Evolutionary conservation across 495 filamentous ascomycete species (phyloP), one percentile per base, ranked within the genome.

Genomic region (Aspergillus saccharolyticus): DNA sequence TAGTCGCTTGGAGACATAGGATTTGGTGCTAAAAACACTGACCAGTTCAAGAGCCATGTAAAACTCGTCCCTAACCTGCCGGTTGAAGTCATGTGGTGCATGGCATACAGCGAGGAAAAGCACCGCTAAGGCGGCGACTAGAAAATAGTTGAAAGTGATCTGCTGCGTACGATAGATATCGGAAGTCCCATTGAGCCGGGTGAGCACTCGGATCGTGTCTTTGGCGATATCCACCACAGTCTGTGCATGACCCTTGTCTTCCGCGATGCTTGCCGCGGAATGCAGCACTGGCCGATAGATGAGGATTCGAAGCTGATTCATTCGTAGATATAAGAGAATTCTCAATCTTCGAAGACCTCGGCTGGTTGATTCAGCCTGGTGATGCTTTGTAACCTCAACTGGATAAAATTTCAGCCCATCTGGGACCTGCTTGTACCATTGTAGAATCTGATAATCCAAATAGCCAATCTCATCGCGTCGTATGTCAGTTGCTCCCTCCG

Each of bases 101-200:
- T 96, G 90, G 15, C 85, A 89, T 2, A 89, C 88, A 0, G 90
- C 89, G 0, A 96, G 82, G 67, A 94, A 91, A 8, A 96, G 76
- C 2, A 93, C 89, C 0, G 88, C 87, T 22, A 96, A 78, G 10
- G 89, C 85, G 9, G 88, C 86, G 12, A 90, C 84, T 17, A 96
- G 78, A 69, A 96, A 96, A 63, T 92, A 90, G 69, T 96, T 90
- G 74, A 92, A 93, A 58, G 85, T 85, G 39, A 91, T 83, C 68
- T 94, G 89, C 53, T 89, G 84, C 6, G 81, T 85, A 9, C 85
- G 82, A 70, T 94, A 96, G 24, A 94, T 84, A 58, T 91, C 85
- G 0, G 87, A 85, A n/a, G 84, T 87, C 63, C 85, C 85, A 66
- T 92, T 91, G 9, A 92, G 78, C 33, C 83, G 82, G 0, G 87